Evolutionary conservation across 2,329 filamentous ascomycete species (phyloP).

Genomic region (Aspergillus viridinutans): DNA sequence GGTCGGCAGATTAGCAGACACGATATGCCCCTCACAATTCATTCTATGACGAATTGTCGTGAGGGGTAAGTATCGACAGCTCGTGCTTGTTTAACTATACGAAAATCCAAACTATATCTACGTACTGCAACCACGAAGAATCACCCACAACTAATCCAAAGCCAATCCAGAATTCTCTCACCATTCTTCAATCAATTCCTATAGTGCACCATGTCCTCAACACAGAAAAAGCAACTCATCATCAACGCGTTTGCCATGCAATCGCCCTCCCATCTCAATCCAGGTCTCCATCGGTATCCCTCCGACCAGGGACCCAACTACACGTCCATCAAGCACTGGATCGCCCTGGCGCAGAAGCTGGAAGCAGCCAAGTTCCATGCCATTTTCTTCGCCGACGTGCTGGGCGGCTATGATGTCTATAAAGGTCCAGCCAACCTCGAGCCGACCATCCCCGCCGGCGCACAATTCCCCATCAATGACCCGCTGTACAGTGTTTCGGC

Average conservation of each 20-base stretch:
- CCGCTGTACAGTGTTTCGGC: constrained; percentile 41
- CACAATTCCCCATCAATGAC: constrained; percentile 44
- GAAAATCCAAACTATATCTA: too few species aligned
- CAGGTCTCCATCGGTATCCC: constrained; percentile 38
- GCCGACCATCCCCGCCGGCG: constrained; percentile 36
- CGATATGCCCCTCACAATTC: not conserved
- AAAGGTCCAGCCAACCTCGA: constrained; percentile 38
- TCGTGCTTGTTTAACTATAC: too few species aligned
- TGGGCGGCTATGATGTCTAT: constrained; percentile 47
- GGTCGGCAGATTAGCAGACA: too few species aligned
- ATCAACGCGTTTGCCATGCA: constrained; percentile 49
- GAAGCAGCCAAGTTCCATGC: constrained; percentile 49
- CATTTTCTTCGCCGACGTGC: constrained; percentile 50
- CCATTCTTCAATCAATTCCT: not conserved
- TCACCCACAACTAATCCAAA: too few species aligned
- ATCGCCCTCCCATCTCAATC: constrained; percentile 44
- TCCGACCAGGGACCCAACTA: constrained; percentile 36
- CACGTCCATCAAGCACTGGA: constrained; percentile 46
- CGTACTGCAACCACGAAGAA: too few species aligned
- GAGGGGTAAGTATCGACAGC: not conserved
- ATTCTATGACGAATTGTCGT: not conserved
- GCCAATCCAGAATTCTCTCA: too few species aligned
- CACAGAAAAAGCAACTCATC: constrained; percentile 35
- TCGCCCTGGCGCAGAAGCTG: constrained; percentile 44
- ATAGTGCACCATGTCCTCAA: not conserved